These are phyloP conservation scores for Pleurotus eryngii DNA, from an alignment of 768 basidiomycete species.

Conservation along the genomic window DNA sequence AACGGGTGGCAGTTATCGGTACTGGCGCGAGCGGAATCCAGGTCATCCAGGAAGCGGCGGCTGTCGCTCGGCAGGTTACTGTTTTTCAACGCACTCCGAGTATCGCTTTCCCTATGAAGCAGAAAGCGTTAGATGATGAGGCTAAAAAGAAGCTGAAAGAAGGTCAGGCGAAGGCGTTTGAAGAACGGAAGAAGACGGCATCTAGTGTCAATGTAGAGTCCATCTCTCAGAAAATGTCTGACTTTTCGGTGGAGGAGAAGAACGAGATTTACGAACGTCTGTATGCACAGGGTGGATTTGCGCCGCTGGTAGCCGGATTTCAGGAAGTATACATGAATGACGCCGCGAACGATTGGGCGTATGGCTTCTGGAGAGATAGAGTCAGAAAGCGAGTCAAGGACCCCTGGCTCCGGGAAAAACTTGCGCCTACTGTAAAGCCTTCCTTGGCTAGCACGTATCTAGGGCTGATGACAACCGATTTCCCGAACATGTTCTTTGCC, in stretches of 20 bases:
- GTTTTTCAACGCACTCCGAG: slow-evolving; percentile 37
- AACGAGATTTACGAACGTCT: slow-evolving; percentile 17
- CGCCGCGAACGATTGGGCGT: slow-evolving; percentile 17
- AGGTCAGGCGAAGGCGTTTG: slow-evolving; percentile 15
- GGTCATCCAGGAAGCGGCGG: slow-evolving; percentile 20
- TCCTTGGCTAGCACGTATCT: slow-evolving; percentile 13
- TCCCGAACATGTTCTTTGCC: slow-evolving; percentile 16
- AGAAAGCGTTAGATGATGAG: slow-evolving; percentile 56
- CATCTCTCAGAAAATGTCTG: slow-evolving; percentile 10
- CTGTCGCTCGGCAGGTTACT: slow-evolving; percentile 17
- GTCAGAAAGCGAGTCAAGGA: slow-evolving; percentile 17
- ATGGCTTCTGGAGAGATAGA: slow-evolving; percentile 23
- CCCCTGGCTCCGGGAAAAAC: slow-evolving; percentile 17
- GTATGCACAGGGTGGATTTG: slow-evolving; percentile 20
- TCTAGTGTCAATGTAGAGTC: slow-evolving; percentile 14
- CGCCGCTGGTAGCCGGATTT: slow-evolving; percentile 16
- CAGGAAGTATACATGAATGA: slow-evolving; percentile 15
- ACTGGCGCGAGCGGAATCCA: slow-evolving; percentile 26
- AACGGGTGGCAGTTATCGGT: slow-evolving; percentile 23
- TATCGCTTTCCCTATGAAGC: slow-evolving; percentile 45
- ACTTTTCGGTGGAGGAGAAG: slow-evolving; percentile 17
- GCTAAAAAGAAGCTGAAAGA: slow-evolving; percentile 15
- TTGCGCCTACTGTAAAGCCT: slow-evolving; percentile 18
- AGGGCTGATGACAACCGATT: slow-evolving; percentile 10
- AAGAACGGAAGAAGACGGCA: slow-evolving; percentile 17